phyloP scores from a whole-genome alignment of 2,329 filamentous ascomycete genomes.

The Pseudocercospora fijiensis region DNA sequence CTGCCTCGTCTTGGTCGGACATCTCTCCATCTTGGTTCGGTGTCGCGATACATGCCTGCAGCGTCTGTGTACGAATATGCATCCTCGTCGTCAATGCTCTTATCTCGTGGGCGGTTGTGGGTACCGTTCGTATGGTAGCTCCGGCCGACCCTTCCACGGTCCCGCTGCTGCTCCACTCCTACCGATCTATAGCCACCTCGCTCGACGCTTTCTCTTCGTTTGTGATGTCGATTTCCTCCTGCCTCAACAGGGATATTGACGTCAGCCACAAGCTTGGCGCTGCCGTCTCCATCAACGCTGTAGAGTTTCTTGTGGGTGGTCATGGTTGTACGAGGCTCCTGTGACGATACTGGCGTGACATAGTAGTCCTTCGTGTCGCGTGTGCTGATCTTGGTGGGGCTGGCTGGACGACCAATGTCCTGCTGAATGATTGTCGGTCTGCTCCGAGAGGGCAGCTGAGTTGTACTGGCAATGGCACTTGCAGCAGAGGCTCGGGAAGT shows the following conservation, averaged over 20 bases:
- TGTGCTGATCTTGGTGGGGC: constrained; percentile 42
- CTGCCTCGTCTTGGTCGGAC: constrained; percentile 46
- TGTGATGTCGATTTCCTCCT: constrained; percentile 42
- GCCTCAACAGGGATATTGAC: constrained; percentile 41
- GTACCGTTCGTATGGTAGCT: constrained; percentile 36
- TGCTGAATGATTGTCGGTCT: constrained; percentile 39
- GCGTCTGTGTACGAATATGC: constrained; percentile 53
- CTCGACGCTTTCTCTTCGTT: constrained; percentile 37
- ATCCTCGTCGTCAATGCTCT: constrained; percentile 43
- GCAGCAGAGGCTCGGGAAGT: constrained; percentile 37
- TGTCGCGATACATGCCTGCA: constrained; percentile 52
- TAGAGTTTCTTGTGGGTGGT: constrained; percentile 50
- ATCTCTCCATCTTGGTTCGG: constrained; percentile 48
- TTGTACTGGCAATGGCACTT: constrained; percentile 26
- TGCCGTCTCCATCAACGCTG: constrained; percentile 49
- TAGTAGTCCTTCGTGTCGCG: constrained; percentile 41
- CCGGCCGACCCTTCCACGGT: constrained; percentile 30
- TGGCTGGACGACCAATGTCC: constrained; percentile 40
- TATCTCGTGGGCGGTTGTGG: constrained; percentile 26
- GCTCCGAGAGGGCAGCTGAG: constrained; percentile 35
- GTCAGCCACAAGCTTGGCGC: constrained; percentile 40
- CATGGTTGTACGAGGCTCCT: constrained; percentile 33
- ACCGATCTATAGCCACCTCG: constrained; percentile 28
- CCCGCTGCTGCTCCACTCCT: constrained; percentile 26
- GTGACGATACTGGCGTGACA: constrained; percentile 40